Conservation (phyloP, 371 early-diverging fungal genomes). For the Apophysomyces trapeziformis region DNA sequence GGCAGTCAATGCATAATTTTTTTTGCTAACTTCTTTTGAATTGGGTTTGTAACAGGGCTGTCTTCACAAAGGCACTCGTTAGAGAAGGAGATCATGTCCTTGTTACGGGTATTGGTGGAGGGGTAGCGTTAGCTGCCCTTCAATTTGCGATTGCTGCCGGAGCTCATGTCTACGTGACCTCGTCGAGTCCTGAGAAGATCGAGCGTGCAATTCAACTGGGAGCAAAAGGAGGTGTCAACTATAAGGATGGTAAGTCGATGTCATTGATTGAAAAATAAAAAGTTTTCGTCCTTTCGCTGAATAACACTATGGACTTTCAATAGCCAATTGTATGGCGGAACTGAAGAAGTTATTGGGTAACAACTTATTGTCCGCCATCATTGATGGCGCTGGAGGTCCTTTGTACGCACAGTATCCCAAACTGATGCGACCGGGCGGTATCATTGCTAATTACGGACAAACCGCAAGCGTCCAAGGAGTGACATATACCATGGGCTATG, state of each 20-base stretch:
- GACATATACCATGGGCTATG: conserved; percentile 50
- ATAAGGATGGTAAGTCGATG: conserved; percentile 56
- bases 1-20: background rate
- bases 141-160: conserved; percentile 72
- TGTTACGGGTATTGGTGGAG: conserved; percentile 80
- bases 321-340: conserved; percentile 57
- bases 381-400: conserved; percentile 75
- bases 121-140: conserved; percentile 73
- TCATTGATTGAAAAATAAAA: background rate
- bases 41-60: conserved; percentile 33
- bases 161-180: conserved; percentile 75
- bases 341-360: conserved; percentile 49
- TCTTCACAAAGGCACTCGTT: conserved; percentile 64
- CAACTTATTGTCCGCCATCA: conserved; percentile 56
- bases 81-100: conserved; percentile 62
- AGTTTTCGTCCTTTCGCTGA: background rate
- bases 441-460: conserved; percentile 65
- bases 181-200: conserved; percentile 68
- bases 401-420: conserved; percentile 41
- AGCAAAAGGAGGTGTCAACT: conserved; percentile 73
- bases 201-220: conserved; percentile 63
- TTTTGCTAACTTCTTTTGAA: no score
- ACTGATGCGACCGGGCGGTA: conserved; percentile 59
- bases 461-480: conserved; percentile 53
- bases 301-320: background rate